Evolutionary conservation across 192 early-diverging fungal species (phyloP), one percentile per base, ranked within the genome.

Genomic region (Coemansia javaensis): DNA sequence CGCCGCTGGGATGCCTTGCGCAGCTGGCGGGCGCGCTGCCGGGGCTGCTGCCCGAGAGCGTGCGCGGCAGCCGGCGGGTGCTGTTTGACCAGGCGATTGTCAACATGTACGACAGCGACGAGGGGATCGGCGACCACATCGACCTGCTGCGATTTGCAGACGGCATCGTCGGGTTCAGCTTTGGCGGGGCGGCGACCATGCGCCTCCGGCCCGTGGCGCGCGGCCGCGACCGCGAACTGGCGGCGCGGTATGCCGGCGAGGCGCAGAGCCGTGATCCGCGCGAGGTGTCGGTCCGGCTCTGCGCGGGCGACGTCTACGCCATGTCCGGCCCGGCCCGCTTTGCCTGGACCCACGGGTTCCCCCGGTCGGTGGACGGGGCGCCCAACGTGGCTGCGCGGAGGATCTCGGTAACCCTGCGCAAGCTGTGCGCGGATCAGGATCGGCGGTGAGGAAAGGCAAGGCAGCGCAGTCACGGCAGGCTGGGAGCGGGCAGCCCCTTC

Each of bases 71-170:
- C 13, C 31, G 44, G 2, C 10, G 3, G 4, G 16, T 32, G 18
- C 47, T 57, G 28, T 78, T 79, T 17, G 67, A 79, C 58, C 76
- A 78, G 30, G 56, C 63, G 17, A 79, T 82, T 11, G 53, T 77
- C 38, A 82, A 82, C 46, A 44, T 67, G 30, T 82, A 82, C 45
- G 45, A 48, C 20, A 35, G 59, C 7, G 77, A 74, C n/a, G 63
- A 78, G 35, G 81, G 81, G 0, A 76, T 82, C 17, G 55, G 47
- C 23, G 61, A 69, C 25, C 81, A 82, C 34, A 50, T 78, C 4
- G 81, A 82, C 44, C 42, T 82, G n/a, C 36, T 63, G 51, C 57
- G 78, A 47, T 82, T 82, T 41, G 76, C 55, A 0, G 81, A 82
- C 43, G 72, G 69, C 5, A 47, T 82, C 5, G 67, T 64, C 2